These are phyloP conservation scores for Leccinum griseonigrum DNA, from an alignment of 1,284 basidiomycete genomes.

Conservation along the genomic window DNA sequence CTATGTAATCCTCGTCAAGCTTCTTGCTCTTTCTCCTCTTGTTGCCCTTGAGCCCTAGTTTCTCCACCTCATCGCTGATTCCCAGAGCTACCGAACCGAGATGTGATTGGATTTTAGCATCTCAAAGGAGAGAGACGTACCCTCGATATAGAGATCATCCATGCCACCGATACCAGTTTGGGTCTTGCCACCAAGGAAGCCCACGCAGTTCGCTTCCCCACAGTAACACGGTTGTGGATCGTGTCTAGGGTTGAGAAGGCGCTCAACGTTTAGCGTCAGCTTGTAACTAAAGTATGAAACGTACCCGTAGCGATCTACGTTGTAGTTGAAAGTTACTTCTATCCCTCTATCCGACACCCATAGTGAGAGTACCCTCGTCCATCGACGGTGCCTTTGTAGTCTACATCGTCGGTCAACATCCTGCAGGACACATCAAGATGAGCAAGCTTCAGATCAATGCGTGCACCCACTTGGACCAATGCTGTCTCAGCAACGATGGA, in stretches of 20 bases:
- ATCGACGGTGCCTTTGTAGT: no score
- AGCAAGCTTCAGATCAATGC: no score
- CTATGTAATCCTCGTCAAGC: slow-evolving; percentile 91
- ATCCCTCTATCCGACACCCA: no score
- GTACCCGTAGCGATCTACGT: slow-evolving; percentile 97
- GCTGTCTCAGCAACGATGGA: no score
- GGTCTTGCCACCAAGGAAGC: slow-evolving; percentile 96
- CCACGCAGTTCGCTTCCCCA: slow-evolving; percentile 94
- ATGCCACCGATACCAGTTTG: slow-evolving; percentile 95
- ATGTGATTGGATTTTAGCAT: not conserved
- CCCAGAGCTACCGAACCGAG: slow-evolving; percentile 70
- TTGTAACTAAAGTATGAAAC: slow-evolving; percentile 30
- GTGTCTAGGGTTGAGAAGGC: slow-evolving; percentile 54
- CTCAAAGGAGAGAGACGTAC: slow-evolving; percentile 41
- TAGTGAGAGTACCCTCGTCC: no score
- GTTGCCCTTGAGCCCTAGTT: slow-evolving; percentile 78
- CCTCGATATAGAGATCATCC: slow-evolving; percentile 94
- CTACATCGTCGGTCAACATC: no score
- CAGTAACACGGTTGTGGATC: slow-evolving; percentile 96
- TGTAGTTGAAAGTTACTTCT: slow-evolving; percentile 99
- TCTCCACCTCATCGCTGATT: slow-evolving; percentile 88
- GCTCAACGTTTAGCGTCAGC: not conserved
- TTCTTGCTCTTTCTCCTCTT: slow-evolving; percentile 92
- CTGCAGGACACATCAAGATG: no score
- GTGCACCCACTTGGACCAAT: no score